Evolutionary conservation across 1,139 yeast species (phyloP).

Genomic region (Pichia sp.): DNA sequence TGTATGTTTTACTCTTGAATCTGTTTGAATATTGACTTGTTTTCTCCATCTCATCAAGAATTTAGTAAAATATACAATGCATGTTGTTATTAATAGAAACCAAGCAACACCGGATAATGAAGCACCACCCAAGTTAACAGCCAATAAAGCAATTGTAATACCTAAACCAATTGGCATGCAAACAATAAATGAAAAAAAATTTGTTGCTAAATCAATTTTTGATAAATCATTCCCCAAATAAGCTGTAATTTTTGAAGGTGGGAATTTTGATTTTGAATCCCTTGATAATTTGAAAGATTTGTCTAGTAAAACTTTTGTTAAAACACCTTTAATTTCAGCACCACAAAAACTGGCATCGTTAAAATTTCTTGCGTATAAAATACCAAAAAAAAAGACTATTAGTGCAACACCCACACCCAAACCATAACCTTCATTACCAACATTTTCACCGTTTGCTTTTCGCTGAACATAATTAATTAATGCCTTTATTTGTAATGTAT

Average conservation of each 20-base stretch:
- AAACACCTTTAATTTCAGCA: conserved; percentile 57
- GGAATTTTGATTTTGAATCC: conserved; percentile 51
- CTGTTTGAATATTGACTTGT: conserved; percentile 38
- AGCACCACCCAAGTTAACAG: conserved; percentile 66
- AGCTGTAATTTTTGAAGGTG: conserved; percentile 66
- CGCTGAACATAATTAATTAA: conserved; percentile 43
- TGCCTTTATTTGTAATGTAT: conserved; percentile 45
- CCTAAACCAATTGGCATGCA: conserved; percentile 57
- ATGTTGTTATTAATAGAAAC: conserved; percentile 24
- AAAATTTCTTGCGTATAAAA: conserved; percentile 44
- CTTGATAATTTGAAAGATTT: conserved; percentile 60
- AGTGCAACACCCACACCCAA: conserved; percentile 50
- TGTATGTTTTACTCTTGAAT: conserved; percentile 37
- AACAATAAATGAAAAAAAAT: conserved; percentile 61
- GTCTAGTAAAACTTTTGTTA: conserved; percentile 58
- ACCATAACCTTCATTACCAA: conserved; percentile 46
- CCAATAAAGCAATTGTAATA: conserved; percentile 55
- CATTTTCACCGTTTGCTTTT: conserved; percentile 32
- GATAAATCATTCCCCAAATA: conserved; percentile 75
- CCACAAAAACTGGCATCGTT: conserved; percentile 59
- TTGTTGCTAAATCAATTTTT: conserved; percentile 69
- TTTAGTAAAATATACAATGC: conserved; percentile 27
- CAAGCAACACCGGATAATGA: conserved; percentile 39
- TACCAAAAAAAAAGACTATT: conserved; percentile 36
- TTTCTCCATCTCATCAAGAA: conserved; percentile 34